phyloP scores from a whole-genome alignment of 1,284 basidiomycete species.

The Cryptococcus sp. region DNA sequence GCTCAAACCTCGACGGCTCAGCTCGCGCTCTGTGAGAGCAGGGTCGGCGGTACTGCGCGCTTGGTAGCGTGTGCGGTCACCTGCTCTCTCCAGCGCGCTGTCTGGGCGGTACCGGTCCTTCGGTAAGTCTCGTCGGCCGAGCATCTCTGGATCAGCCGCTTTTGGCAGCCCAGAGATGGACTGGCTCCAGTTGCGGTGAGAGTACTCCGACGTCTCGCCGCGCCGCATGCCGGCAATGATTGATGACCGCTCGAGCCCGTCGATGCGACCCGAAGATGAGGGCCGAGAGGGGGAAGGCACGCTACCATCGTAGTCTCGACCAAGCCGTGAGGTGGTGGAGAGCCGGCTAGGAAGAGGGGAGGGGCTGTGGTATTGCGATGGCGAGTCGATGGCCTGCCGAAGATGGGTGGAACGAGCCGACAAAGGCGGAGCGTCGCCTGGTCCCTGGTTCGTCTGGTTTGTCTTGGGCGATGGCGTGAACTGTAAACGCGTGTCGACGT shows the following conservation, averaged over 20 bases:
- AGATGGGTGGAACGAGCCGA: conserved; percentile 17
- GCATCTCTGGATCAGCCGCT: background rate
- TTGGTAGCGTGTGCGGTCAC: conserved; percentile 9
- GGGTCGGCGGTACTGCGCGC: conserved; percentile 4
- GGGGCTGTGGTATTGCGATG: conserved; percentile 4
- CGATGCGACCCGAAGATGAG: background rate
- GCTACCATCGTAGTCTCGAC: conserved; percentile 4
- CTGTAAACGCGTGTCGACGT: conserved; percentile 11
- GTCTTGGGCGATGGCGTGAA: conserved; percentile 38
- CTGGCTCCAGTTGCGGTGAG: conserved; percentile 26
- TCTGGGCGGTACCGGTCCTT: conserved; percentile 15
- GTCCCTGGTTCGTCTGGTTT: background rate
- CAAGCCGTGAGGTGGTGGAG: conserved; percentile 7
- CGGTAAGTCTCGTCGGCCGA: conserved; percentile 15
- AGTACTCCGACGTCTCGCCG: conserved; percentile 11
- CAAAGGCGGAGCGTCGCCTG: conserved; percentile 6
- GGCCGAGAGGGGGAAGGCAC: conserved; percentile 8
- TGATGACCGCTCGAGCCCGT: conserved; percentile 14
- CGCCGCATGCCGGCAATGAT: conserved; percentile 2
- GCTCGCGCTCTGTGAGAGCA: conserved; percentile 6
- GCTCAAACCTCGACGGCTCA: conserved; percentile 8
- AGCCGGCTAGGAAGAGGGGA: conserved; percentile 13
- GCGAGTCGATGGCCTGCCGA: conserved; percentile 13
- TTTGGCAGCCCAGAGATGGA: conserved; percentile 28
- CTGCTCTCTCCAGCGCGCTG: conserved; percentile 18